Percentiles rank a stretch among this genome's conserved stretches.
These are phyloP conservation scores for Pseudoneurospora amorphoporcata DNA, from an alignment of 495 filamentous ascomycete species.

Conservation along the genomic window DNA sequence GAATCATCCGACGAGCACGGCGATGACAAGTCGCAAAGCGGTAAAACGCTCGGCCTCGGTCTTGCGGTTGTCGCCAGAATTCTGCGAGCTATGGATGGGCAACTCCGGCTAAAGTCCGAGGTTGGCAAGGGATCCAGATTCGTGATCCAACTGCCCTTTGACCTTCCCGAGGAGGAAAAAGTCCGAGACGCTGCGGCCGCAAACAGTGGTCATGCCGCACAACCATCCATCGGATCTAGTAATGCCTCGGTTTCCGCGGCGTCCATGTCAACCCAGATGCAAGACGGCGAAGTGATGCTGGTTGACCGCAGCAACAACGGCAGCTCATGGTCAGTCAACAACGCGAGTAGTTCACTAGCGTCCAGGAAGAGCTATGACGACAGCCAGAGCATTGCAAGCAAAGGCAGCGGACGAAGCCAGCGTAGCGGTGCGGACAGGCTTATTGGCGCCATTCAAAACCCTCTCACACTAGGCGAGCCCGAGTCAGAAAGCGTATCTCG, in stretches of 20 bases:
- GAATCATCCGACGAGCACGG: conserved; percentile 21
- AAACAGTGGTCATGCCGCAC: conserved; percentile 5
- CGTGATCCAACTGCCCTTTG: conserved; percentile 59
- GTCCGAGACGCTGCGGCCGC: conserved; percentile 8
- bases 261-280: conserved; percentile 1
- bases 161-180: conserved; percentile 42
- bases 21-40: conserved; percentile 19
- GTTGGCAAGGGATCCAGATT: conserved; percentile 79
- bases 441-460: conserved; percentile 64
- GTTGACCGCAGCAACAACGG: conserved; percentile 31
- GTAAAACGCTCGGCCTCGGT: conserved; percentile 59
- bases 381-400: conserved; percentile 39
- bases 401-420: conserved; percentile 40
- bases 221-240: background rate
- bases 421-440: conserved; percentile 64
- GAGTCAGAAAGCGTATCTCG: conserved; percentile 17
- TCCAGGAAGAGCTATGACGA: conserved; percentile 30
- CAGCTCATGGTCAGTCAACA: conserved; percentile 15
- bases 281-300: conserved; percentile 47
- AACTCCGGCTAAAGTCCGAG: conserved; percentile 79
- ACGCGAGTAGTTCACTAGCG: background rate
- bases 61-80: conserved; percentile 79
- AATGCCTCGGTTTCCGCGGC: conserved; percentile 20
- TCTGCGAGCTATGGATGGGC: conserved; percentile 83
- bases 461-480: conserved; percentile 35